Evolutionary conservation across 768 basidiomycete genomes (phyloP).

Genomic region (Pulveroboletus sp.): DNA sequence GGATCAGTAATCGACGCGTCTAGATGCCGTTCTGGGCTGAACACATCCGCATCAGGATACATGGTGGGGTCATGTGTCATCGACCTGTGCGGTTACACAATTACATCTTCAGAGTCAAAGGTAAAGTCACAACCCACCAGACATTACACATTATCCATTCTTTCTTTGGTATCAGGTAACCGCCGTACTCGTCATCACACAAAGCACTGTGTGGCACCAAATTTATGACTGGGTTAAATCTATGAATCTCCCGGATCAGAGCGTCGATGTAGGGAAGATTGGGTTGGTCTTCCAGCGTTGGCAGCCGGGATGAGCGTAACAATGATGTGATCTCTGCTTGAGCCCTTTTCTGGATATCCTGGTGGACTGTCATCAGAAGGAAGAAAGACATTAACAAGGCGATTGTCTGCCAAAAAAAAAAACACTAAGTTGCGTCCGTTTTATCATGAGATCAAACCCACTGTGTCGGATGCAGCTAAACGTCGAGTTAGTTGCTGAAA

Average conservation of each 20-base stretch:
- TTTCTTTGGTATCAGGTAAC: conserved; percentile 10
- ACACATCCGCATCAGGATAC: conserved; percentile 28
- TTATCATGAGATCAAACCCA: too few species aligned
- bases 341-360: conserved; percentile 23
- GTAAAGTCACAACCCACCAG: conserved; percentile 1
- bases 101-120: background rate
- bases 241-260: conserved; percentile 20
- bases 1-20: conserved; percentile 17
- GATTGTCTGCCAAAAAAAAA: conserved; percentile 1
- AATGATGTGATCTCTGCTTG: conserved; percentile 24
- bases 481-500: background rate
- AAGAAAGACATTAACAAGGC: conserved; percentile 10
- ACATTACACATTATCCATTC: conserved; percentile 14
- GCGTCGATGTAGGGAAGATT: conserved; percentile 27
- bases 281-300: conserved; percentile 23
- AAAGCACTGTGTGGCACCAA: conserved; percentile 16
- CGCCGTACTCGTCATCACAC: conserved; percentile 9
- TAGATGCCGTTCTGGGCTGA: conserved; percentile 29
- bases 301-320: conserved; percentile 20
- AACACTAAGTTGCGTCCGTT: too few species aligned
- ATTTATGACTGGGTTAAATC: conserved; percentile 17
- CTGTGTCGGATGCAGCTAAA: conserved; percentile 12
- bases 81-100: conserved; percentile 18
- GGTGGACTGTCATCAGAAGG: conserved; percentile 15
- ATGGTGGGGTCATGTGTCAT: conserved; percentile 30